Conservation (phyloP, 495 filamentous ascomycete species). For the Penicillium nucicola region DNA sequence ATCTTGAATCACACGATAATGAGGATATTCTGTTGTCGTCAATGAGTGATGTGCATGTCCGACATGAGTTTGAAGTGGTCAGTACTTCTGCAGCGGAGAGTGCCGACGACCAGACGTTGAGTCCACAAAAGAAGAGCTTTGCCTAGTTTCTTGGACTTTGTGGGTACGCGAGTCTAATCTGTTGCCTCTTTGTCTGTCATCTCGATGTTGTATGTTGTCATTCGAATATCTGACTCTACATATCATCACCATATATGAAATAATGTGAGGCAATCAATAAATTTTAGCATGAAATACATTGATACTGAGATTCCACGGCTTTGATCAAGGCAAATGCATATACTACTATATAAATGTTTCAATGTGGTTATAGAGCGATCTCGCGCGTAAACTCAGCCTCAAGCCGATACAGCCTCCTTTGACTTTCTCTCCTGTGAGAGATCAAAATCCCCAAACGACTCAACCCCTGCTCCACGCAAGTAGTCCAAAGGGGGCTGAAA, state of each 20-base stretch:
- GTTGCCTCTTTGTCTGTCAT: too few relatives aligned
- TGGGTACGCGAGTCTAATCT: too few relatives aligned
- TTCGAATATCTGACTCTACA: too few relatives aligned
- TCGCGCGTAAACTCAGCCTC: too few relatives aligned
- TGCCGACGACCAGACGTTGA: background rate
- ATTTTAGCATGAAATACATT: too few relatives aligned
- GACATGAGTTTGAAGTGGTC: constrained; percentile 7
- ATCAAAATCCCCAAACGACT: constrained; percentile 18
- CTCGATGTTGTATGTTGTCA: too few relatives aligned
- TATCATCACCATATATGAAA: too few relatives aligned
- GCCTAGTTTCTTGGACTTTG: background rate
- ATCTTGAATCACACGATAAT: background rate
- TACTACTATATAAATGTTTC: too few relatives aligned
- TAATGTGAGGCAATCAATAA: too few relatives aligned
- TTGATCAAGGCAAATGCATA: too few relatives aligned
- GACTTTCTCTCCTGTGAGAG: background rate
- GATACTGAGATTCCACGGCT: too few relatives aligned
- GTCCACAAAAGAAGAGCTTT: background rate
- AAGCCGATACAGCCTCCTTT: background rate
- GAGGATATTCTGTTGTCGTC: background rate
- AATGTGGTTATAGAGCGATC: too few relatives aligned
- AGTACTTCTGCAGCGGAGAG: background rate
- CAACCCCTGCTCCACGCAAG: constrained; percentile 11
- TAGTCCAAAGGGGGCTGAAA: constrained; percentile 20
- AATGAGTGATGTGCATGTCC: constrained; percentile 7